Evolutionary conservation across 768 basidiomycete species (phyloP), one percentile per base, ranked within the genome.

Genomic region (Phlebiopsis flavidoalba): DNA sequence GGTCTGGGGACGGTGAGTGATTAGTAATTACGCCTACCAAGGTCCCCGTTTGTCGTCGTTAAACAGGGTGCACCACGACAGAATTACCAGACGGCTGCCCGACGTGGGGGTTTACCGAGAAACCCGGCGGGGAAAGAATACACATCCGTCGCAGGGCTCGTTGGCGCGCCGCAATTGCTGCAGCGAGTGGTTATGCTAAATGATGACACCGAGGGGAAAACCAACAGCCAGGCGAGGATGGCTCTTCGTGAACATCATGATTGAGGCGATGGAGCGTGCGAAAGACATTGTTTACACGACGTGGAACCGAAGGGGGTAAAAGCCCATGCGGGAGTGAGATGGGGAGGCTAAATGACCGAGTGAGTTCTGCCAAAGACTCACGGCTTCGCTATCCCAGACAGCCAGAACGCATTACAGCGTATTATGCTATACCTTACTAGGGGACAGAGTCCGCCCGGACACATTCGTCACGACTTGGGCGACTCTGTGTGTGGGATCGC

Each of bases 101-200:
- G 72, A 67, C n/a, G 12, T 69, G 71, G 14, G 83, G 82, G 60
- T 71, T n/a, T n/a, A n/a, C n/a, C n/a, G n/a, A 77, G 46, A 75
- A 75, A 64, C 83, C 73, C 5, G 76, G 79, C 0, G 83, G 83
- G n/a, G n/a, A n/a, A n/a, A 37, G 66, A 70, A 33, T 76, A 80
- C 43, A 83, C 81, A 61, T 83, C n/a, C n/a, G n/a, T n/a, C 81
- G 60, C 82, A 74, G 26, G 15, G 43, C 26, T 48, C 50, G 12
- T 43, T 17, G 19, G 11, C n/a, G n/a, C n/a, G n/a, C n/a, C n/a
- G n/a, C n/a, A n/a, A 24, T 1, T 8, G 54, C 37, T 8, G 54
- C 54, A 48, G 43, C 53, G n/a, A 31, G 22, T 21, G 24, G 53
- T 19, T 14, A 47, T 15, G 49, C 45, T 46, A 36, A n/a, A n/a